phyloP scores from a whole-genome alignment of 306 rosid species.

The Urtica urens region DNA sequence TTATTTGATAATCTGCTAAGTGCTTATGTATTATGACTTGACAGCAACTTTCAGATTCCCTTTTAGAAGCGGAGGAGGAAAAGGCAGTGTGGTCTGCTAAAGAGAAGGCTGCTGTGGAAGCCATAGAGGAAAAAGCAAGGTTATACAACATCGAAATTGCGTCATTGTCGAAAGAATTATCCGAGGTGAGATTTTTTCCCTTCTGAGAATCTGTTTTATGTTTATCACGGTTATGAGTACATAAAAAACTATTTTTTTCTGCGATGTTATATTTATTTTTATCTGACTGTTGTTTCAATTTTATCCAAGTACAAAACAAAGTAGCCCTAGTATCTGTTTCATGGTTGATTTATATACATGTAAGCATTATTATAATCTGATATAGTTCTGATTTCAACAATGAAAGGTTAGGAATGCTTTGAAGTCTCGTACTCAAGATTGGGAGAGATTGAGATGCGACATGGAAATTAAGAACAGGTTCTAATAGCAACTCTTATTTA shows the following conservation, averaged over 20 bases:
- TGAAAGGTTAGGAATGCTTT: conserved; percentile 51
- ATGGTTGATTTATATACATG: not conserved
- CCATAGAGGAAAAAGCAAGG: conserved; percentile 51
- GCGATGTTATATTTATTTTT: too few relatives aligned
- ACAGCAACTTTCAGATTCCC: conserved; percentile 83
- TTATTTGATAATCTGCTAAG: conserved; percentile 13
- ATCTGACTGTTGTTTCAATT: too few relatives aligned
- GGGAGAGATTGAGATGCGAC: conserved; percentile 31
- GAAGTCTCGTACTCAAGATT: conserved; percentile 51
- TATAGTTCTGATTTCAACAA: conserved; percentile 1
- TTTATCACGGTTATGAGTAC: too few relatives aligned
- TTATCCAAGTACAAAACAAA: too few relatives aligned
- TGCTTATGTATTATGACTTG: conserved; percentile 22
- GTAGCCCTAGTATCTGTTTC: too few relatives aligned
- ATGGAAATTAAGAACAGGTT: conserved; percentile 55
- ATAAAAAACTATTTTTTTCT: too few relatives aligned
- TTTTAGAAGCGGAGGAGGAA: conserved; percentile 86
- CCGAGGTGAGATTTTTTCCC: conserved; percentile 37
- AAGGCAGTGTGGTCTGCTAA: conserved; percentile 75
- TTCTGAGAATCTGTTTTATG: conserved; percentile 11
- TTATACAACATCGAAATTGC: conserved; percentile 29
- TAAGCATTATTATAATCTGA: conserved; percentile 3
- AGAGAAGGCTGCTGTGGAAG: conserved; percentile 57
- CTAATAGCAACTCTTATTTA: not conserved
- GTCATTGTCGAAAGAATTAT: conserved; percentile 44